These are phyloP conservation scores for Beauveria sp. DNA, from an alignment of 2,329 filamentous ascomycete species.

Conservation along the genomic window DNA sequence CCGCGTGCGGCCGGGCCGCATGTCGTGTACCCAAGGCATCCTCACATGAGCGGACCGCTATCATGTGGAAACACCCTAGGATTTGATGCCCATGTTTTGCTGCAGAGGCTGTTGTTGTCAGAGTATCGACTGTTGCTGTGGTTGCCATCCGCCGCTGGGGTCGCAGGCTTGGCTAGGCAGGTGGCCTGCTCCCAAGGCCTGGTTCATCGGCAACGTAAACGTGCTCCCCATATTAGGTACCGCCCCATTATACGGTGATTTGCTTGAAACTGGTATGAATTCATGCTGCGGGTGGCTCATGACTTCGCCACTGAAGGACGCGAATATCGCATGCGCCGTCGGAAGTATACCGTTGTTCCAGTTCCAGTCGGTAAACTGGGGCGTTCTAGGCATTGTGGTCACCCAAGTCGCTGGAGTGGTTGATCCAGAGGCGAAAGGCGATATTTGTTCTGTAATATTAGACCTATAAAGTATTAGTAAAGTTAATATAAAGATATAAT, in stretches of 20 bases:
- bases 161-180: background rate
- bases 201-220: background rate
- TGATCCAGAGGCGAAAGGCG: background rate
- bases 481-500: too few species aligned
- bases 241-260: background rate
- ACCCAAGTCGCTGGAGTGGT: background rate
- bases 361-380: background rate
- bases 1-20: too few species aligned
- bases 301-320: background rate
- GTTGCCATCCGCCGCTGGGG: background rate
- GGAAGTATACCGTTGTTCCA: background rate
- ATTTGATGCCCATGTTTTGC: background rate
- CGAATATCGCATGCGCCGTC: background rate
- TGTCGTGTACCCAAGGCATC: background rate
- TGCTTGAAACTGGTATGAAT: background rate
- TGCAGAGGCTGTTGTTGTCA: background rate
- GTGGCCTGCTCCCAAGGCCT: background rate
- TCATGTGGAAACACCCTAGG: background rate
- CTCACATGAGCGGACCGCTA: background rate
- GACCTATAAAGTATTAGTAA: too few species aligned
- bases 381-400: background rate
- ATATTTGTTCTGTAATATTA: background rate
- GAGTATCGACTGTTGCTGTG: background rate
- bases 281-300: background rate
- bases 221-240: background rate